Conservation (phyloP, 768 basidiomycete species). For the Amanita pseudoporphyria region DNA sequence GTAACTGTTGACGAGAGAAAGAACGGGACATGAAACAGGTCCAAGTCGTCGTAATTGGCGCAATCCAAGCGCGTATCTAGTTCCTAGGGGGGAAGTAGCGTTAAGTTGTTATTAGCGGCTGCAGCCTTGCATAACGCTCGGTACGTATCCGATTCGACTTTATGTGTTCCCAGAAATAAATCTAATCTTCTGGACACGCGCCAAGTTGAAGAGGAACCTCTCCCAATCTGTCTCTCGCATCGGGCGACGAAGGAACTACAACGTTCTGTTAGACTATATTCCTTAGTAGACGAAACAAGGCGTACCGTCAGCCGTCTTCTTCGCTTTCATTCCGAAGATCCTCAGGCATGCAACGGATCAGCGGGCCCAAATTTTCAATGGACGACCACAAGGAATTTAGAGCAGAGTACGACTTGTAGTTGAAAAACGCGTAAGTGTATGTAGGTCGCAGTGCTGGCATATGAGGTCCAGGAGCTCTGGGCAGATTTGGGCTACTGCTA, state of each 20-base stretch:
- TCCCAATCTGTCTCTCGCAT: background rate
- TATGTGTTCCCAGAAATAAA: background rate
- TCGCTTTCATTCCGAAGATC: background rate
- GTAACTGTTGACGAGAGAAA: background rate
- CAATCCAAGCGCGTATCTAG: background rate
- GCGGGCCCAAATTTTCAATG: background rate
- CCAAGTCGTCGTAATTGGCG: background rate
- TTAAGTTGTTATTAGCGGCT: background rate
- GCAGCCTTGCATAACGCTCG: background rate
- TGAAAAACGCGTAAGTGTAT: background rate
- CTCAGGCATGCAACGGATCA: background rate
- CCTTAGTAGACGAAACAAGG: background rate
- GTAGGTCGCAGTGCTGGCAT: background rate
- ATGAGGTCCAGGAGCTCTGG: background rate
- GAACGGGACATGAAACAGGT: no score
- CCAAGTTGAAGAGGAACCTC: background rate
- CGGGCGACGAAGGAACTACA: background rate
- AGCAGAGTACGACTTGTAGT: background rate
- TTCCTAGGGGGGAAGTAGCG: background rate
- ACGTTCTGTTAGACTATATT: background rate
- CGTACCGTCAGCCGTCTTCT: background rate
- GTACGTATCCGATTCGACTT: background rate
- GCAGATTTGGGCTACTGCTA: background rate
- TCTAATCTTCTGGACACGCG: background rate
- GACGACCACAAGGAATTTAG: background rate